Conservation (phyloP, 345 rosid genomes). For the Rubroshorea leprosula region DNA sequence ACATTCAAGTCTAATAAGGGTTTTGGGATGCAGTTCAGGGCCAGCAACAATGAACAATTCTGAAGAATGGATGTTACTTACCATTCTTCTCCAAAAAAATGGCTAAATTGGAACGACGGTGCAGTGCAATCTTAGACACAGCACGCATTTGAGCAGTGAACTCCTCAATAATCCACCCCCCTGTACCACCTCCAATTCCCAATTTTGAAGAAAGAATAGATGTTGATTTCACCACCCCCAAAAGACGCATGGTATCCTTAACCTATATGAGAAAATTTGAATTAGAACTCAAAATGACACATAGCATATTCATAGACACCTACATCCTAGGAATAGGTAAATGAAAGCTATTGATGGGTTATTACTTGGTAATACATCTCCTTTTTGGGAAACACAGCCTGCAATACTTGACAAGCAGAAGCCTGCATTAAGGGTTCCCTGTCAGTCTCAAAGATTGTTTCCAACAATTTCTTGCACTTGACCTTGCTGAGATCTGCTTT, state of each 20-base stretch:
- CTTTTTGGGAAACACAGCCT: constrained; percentile 72
- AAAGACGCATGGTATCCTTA: constrained; percentile 90
- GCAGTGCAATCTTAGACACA: constrained; percentile 92
- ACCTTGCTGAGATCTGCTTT: constrained; percentile 45
- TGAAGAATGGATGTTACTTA: constrained; percentile 18
- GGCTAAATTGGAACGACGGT: constrained; percentile 79
- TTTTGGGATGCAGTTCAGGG: background rate
- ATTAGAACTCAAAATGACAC: background rate
- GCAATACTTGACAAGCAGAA: constrained; percentile 87
- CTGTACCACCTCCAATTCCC: constrained; percentile 65
- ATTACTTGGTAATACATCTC: constrained; percentile 83
- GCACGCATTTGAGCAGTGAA: constrained; percentile 95
- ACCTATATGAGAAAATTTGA: constrained; percentile 35
- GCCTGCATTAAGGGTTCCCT: constrained; percentile 83
- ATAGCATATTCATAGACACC: background rate
- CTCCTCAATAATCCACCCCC: constrained; percentile 85
- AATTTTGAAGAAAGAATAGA: constrained; percentile 66
- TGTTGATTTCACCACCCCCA: constrained; percentile 86
- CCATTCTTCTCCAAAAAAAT: constrained; percentile 75
- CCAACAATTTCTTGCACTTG: constrained; percentile 77
- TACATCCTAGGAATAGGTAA: background rate
- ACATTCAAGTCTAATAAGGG: background rate
- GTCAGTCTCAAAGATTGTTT: constrained; percentile 82
- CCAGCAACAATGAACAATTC: background rate
- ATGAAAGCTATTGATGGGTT: background rate